Base-by-base conservation (phyloP, 2,329 filamentous ascomycete species). In the Pleoardoris graminearum region DNA sequence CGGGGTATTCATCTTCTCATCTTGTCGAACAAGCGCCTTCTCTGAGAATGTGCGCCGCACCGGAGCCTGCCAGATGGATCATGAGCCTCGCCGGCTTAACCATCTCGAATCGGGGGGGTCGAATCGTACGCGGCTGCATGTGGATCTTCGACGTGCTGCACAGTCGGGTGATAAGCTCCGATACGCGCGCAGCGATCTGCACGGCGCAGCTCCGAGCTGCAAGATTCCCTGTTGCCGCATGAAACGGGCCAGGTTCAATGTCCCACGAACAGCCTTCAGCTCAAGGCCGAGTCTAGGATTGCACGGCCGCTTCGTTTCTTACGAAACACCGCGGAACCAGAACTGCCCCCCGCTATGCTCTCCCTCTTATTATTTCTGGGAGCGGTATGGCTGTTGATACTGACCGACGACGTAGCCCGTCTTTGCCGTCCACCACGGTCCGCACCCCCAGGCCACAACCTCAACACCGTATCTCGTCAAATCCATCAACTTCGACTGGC, bases 1-100 rank as follows among this genome's bases (percentile, higher is more conserved):
- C 51, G 51, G 51, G 51, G 51, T 48, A 21, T n/a, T 11, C 16
- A 21, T 11, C 11, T 46, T 16, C 17, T 25, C n/a, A 14, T 37
- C 11, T 4, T 37, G 11, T 7, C 29, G 7, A 19, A 38, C 21
- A 5, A 19, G 11, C 22, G 21, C 23, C 8, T 37, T 29, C 21
- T n/a, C 7, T 6, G 7, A 27, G 6, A 19, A 27, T 2, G 5
- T 29, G 33, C 32, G 16, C 22, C n/a, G 32, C 16, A 38, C 16
- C 32, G 29, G 6, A n/a, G 3, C 11, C 10, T 12, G 7, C 6
- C 14, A 16, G 16, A 14, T 17, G 12, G 23, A 21, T 14, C 4
- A 14, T 22, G n/a, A 19, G 16, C 16, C 23, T 14, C 10, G 29
- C 4, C 29, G 6, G 23, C 22, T 29, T 14, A 8, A 21, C 14